A percentile compares a stretch with the other conserved stretches of the same genome.
These are phyloP conservation scores for Phycomyces blakesleeanus DNA, from an alignment of 192 early-diverging fungal species.

Conservation along the genomic window DNA sequence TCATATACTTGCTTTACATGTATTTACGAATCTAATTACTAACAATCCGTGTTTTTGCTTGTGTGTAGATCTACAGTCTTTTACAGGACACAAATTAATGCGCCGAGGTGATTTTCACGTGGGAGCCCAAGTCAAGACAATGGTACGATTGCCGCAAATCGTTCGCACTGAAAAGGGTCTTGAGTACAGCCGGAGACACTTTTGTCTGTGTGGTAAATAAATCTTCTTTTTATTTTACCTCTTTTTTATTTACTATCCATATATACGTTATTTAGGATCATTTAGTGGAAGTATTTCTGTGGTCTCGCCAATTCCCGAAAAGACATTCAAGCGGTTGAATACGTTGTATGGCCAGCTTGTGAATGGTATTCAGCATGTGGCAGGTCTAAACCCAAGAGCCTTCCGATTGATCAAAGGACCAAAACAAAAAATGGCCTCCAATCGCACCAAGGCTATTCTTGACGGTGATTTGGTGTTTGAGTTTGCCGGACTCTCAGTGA, in stretches of 20 bases:
- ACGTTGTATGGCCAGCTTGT: slow-evolving; percentile 84
- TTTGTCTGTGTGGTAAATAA: slow-evolving; percentile 49
- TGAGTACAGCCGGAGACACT: slow-evolving; percentile 17
- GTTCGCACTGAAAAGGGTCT: slow-evolving; percentile 37
- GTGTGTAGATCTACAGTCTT: slow-evolving; percentile 76
- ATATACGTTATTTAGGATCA: slow-evolving; percentile 39
- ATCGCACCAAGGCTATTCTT: slow-evolving; percentile 73
- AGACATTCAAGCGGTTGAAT: slow-evolving; percentile 85
- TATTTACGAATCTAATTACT: no score
- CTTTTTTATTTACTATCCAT: slow-evolving; percentile 30
- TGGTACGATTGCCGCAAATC: slow-evolving; percentile 55
- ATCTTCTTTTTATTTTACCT: slow-evolving; percentile 22
- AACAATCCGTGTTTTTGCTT: no score
- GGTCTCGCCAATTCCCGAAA: slow-evolving; percentile 82
- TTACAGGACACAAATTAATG: slow-evolving; percentile 83
- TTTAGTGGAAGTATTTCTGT: slow-evolving; percentile 66
- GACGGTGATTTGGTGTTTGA: slow-evolving; percentile 84
- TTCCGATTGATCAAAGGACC: slow-evolving; percentile 57
- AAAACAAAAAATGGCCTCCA: slow-evolving; percentile 64
- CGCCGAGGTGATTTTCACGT: slow-evolving; percentile 87
- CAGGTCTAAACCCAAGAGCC: slow-evolving; percentile 90
- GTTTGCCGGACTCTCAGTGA: slow-evolving; percentile 62
- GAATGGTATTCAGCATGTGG: slow-evolving; percentile 73
- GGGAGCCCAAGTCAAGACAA: slow-evolving; percentile 68
- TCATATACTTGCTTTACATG: no score